A percentile compares a stretch with the other conserved stretches of the same genome.
These are phyloP conservation scores for Tylopilus balloui DNA, from an alignment of 768 basidiomycete species.

Conservation along the genomic window DNA sequence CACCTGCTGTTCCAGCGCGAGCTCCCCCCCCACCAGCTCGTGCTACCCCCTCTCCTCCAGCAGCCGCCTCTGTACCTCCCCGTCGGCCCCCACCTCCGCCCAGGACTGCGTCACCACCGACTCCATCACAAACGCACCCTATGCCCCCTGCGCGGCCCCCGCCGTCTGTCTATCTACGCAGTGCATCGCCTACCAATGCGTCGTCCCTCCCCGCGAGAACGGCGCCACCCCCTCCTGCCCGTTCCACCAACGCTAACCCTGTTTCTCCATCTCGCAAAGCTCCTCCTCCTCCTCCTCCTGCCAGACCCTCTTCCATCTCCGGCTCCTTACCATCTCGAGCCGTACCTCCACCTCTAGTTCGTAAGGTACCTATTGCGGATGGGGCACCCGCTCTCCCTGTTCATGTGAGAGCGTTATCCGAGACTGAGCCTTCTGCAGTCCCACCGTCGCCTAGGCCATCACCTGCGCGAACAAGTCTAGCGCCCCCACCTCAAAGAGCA, in stretches of 20 bases:
- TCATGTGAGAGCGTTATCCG: conserved; percentile 44
- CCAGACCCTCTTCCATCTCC: conserved; percentile 36
- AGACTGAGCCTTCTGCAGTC: conserved; percentile 34
- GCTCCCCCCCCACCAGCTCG: conserved; percentile 42
- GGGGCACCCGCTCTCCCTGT: conserved; percentile 32
- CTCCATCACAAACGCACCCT: conserved; percentile 21
- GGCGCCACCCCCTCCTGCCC: conserved; percentile 24
- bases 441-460: conserved; percentile 32
- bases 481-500: conserved; percentile 22
- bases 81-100: conserved; percentile 33
- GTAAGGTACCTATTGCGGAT: conserved; percentile 30
- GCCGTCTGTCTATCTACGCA: conserved; percentile 28
- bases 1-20: conserved; percentile 40
- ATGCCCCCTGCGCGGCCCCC: conserved; percentile 25
- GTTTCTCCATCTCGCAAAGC: conserved; percentile 33
- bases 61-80: conserved; percentile 17
- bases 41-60: conserved; percentile 26
- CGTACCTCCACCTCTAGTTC: conserved; percentile 39
- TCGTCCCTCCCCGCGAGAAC: conserved; percentile 16
- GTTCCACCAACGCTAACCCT: conserved; percentile 18
- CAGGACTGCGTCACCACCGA: conserved; percentile 28
- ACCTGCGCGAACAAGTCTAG: conserved; percentile 23
- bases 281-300: conserved; percentile 43
- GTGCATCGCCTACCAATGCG: conserved; percentile 16
- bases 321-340: conserved; percentile 27